Base-by-base conservation (phyloP, 148 eudicot species). In the Gaultheria prostrata region DNA sequence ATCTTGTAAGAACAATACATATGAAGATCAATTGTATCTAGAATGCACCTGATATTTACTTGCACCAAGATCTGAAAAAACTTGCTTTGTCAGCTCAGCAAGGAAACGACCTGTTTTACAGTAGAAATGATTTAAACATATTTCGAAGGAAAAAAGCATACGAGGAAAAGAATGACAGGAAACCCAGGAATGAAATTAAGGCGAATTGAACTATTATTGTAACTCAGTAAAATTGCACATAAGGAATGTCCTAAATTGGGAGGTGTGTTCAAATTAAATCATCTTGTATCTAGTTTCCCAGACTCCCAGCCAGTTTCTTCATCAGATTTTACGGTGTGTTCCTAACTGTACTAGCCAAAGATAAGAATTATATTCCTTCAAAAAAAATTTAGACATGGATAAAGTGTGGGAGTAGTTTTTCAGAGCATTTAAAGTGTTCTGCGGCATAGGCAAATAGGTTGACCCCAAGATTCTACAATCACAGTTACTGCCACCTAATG, bases 21-120 rank as follows among this genome's bases (percentile, higher is more conserved):
- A 82, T 82, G 67, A 18, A 39, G 43, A 4, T 53, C 8, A 57
- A 82, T 11, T 15, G 45, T 6, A 33, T 54, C 48, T 79, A 71
- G 78, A 71, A 70, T 86, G 48, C 84, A 97, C 99, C 93, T 97
- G 99, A 89, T 95, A 97, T 93, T 97, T 97, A 88, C 99, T 97
- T 54, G 98, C 93, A 4, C 63, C 92, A 82, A 97, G 95, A 81
- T 97, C 99, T 50, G 93, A 82, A 80, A 97, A 95, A 50, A 97
- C 99, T 92, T 97, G 98, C 90, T 92, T 93, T 51, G 99, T 95
- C 88, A 97, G 85, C 91, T 97, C 99, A 79, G 91, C 99, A 74
- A 97, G 98, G 88, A 97, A 97, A 43, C 99, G 96, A 48, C 99
- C 99, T 97, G 92, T 83, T 70, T 67, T 8, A 84, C 51, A 85